Evolutionary conservation across 805 yeast species (phyloP), one percentile per base, ranked within the genome.

Genomic region (Spathaspora arborariae): DNA sequence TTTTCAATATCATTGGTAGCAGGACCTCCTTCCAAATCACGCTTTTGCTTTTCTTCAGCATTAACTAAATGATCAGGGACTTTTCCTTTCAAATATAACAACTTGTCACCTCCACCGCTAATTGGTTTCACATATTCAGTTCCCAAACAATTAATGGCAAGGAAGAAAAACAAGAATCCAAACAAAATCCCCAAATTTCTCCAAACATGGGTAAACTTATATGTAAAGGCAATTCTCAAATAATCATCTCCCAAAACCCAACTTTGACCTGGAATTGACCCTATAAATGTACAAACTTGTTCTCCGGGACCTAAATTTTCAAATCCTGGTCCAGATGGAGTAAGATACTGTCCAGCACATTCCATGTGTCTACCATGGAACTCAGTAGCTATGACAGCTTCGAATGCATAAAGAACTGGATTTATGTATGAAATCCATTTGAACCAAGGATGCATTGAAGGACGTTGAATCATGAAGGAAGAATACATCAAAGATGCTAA

Each of bases 121-220:
- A 67, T 54, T 42, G 65, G 65, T 50, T 67, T 51, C 44, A 41
- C 59, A 51, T 43, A 53, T 59, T 53, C 66, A 49, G 44, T 56
- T 46, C 51, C 70, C 56, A 53, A 54, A 51, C 51, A 63, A 26
- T 62, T 59, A 49, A 54, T 43, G 53, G 47, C 49, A 26, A 50
- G 30, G 46, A 57, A 57, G 37, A 53, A 52, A 10, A 52, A 45
- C 13, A 52, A 53, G 41, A 59, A 56, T 13, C 54, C 68, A 47
- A 79, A 56, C 43, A 76, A 68, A 45, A 73, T 62, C 55, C 78
- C 77, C 58, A 75, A 67, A 56, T 73, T 72, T 54, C 76, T 68
- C 78, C 78, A 73, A 47, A 70, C 74, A 46, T 73, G 75, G 18
- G 58, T 57, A 57, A 63, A 73, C 15, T 57, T 49, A 51, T 69